Conservation (phyloP, 257 asterid species). For the Solanum chilense region DNA sequence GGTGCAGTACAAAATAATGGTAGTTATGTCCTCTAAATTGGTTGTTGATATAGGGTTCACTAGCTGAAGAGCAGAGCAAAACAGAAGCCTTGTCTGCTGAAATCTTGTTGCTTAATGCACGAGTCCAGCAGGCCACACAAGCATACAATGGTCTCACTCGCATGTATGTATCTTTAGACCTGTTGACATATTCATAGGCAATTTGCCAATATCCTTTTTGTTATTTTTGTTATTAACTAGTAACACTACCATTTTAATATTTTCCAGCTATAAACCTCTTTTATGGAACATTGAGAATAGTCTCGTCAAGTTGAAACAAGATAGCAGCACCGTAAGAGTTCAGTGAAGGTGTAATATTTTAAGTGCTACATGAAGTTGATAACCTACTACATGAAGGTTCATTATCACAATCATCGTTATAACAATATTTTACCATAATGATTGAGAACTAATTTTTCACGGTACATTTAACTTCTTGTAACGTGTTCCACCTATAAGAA, state of each 20-base stretch:
- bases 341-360: constrained; percentile 7
- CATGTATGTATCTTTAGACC: constrained; percentile 39
- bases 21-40: neutral
- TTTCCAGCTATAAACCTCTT: constrained; percentile 71
- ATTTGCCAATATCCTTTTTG: neutral
- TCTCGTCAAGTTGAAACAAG: constrained; percentile 76
- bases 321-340: constrained; percentile 37
- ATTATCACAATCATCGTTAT: neutral
- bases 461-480: neutral
- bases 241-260: neutral
- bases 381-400: neutral
- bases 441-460: neutral
- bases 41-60: constrained; percentile 36
- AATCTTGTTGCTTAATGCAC: constrained; percentile 68
- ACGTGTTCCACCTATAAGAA: neutral
- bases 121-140: constrained; percentile 73
- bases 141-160: constrained; percentile 64
- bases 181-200: neutral
- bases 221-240: neutral
- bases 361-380: neutral
- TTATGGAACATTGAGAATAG: constrained; percentile 65
- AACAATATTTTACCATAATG: neutral
- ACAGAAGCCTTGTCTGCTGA: constrained; percentile 76
- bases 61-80: constrained; percentile 76
- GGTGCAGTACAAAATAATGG: neutral